A percentile compares a stretch with the other conserved stretches of the same genome.
These are phyloP conservation scores for Cercospora canescens DNA, from an alignment of 2,329 filamentous ascomycete species.

Conservation along the genomic window DNA sequence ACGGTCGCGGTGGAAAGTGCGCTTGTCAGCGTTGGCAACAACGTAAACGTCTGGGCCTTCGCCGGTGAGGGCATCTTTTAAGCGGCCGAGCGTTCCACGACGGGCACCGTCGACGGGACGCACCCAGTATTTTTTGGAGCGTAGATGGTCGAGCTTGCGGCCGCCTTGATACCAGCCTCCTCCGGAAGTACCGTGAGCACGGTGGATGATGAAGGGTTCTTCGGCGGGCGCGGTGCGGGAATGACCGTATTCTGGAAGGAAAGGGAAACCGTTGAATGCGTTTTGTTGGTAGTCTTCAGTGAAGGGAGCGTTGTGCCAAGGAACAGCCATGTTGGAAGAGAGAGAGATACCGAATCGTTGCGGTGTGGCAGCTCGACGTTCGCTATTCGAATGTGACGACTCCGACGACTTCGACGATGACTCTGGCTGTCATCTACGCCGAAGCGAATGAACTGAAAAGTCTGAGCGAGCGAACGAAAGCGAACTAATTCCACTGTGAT, in stretches of 20 bases:
- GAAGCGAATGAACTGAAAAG: not conserved
- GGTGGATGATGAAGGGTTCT: constrained; percentile 30
- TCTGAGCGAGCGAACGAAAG: not conserved
- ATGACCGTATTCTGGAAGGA: constrained; percentile 26
- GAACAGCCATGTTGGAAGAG: constrained; percentile 15
- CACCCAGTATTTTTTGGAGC: constrained; percentile 44
- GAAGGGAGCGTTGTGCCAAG: constrained; percentile 19
- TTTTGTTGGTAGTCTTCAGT: constrained; percentile 25
- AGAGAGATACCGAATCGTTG: not conserved
- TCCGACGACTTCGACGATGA: not conserved
- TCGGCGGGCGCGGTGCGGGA: constrained; percentile 30
- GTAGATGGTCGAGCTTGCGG: constrained; percentile 28
- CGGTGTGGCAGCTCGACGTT: not conserved
- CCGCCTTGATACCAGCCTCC: constrained; percentile 31
- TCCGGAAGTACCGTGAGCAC: constrained; percentile 5
- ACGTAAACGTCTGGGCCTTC: constrained; percentile 50
- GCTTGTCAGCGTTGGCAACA: constrained; percentile 39
- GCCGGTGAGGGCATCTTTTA: constrained; percentile 44
- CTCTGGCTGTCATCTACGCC: not conserved
- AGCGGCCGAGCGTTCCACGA: constrained; percentile 38
- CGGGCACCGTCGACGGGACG: constrained; percentile 48
- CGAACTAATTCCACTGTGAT: not conserved
- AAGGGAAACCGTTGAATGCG: constrained; percentile 28
- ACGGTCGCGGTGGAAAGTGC: constrained; percentile 40
- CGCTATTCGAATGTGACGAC: not conserved